Evolutionary conservation across 2,329 filamentous ascomycete species (phyloP), one percentile per base, ranked within the genome.

Genomic region (Paecilomyces sp.): DNA sequence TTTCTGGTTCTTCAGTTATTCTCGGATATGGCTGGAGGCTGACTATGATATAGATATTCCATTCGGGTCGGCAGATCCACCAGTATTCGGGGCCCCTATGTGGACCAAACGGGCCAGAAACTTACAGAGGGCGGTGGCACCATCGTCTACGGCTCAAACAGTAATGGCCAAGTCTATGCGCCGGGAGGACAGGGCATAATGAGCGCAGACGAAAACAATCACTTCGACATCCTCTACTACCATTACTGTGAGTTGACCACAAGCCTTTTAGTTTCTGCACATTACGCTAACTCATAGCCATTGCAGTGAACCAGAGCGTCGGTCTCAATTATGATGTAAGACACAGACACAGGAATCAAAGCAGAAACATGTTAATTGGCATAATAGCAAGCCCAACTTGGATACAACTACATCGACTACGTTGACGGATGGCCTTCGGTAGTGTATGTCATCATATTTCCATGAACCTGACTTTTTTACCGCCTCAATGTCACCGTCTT

Each of bases 181-280:
- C 74, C 74, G 18, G 75, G 74, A 24, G 75, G 75, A 2, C 18
- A 71, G 52, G 74, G 75, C 0, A 65, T 76, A 2, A 51, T 76
- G 57, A 41, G 64, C 11, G 68, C 64, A n/a, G 36, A 3, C 22
- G 68, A 66, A 52, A 62, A 55, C 5, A 64, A 61, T 13, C 56
- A 55, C 3, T 63, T 65, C 11, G 75, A 76, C 62, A 66, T 76
- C 34, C 62, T 77, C 13, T 77, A 76, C 34, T 77, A 74, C 62
- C 74, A 77, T 63, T 77, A 75, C 47, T 60, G 71, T 73, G 57
- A 53, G 71, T 65, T 25, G 13, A 18, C 33, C 3, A 28, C 3
- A 28, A 28, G 25, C 3, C 3, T 36, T 54, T 53, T 7, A 8
- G 34, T 12, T 28, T 52, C 25, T 33, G 56, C 15, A 22, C 1